These are phyloP conservation scores for Eucalyptus polyanthemos DNA, from an alignment of 345 rosid genomes.

Conservation along the genomic window DNA sequence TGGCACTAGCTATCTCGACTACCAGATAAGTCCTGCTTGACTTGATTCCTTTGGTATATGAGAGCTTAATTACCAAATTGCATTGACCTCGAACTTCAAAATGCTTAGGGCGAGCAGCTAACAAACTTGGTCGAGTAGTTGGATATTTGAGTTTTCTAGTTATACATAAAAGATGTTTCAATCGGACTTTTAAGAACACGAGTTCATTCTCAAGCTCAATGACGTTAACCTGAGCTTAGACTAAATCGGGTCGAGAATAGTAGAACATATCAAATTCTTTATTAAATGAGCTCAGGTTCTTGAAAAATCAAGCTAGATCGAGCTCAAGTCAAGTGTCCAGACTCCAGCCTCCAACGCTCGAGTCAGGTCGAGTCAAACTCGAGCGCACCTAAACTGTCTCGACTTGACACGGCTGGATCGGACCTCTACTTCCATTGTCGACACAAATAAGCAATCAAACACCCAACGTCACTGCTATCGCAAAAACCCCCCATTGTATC, in stretches of 20 bases:
- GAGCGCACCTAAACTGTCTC: not conserved
- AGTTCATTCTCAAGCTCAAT: not conserved
- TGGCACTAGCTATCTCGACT: not conserved
- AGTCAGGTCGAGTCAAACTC: not conserved
- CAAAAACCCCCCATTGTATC: not conserved
- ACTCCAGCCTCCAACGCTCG: not conserved
- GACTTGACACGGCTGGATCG: not conserved
- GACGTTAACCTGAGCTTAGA: not conserved
- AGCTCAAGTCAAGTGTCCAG: not conserved
- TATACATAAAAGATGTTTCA: not conserved
- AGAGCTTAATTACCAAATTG: not conserved
- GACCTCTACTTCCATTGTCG: not conserved
- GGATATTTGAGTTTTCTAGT: not conserved
- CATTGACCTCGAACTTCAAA: not conserved
- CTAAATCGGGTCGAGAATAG: not conserved
- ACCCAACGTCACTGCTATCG: not conserved
- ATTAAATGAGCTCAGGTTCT: not conserved
- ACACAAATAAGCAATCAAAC: not conserved
- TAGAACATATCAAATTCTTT: not conserved
- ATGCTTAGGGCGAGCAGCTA: not conserved
- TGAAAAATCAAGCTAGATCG: not conserved
- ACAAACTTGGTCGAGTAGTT: not conserved
- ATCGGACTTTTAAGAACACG: not conserved
- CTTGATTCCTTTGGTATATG: not conserved
- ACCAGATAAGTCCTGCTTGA: not conserved